These are phyloP conservation scores for Dipodascopsis uninucleata DNA, from an alignment of 805 yeast species.

Conservation along the genomic window DNA sequence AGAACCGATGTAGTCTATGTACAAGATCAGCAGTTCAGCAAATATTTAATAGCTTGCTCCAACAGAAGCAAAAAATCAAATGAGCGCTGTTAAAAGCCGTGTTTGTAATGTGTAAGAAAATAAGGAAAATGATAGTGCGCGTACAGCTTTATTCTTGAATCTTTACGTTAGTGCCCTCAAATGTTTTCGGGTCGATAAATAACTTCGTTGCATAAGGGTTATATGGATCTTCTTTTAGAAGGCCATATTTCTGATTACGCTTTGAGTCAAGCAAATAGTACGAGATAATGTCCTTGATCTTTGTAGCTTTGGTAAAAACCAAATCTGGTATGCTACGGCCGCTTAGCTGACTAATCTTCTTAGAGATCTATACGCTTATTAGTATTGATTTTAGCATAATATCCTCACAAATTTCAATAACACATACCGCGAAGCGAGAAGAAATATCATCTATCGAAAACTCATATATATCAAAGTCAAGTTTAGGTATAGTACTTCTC, in stretches of 20 bases:
- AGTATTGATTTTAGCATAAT: background rate
- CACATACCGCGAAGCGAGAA: slow-evolving; percentile 13
- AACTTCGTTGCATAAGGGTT: slow-evolving; percentile 19
- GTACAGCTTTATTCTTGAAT: no score
- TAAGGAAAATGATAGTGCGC: no score
- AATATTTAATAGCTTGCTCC: no score
- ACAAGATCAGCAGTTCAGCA: no score
- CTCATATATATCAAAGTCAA: background rate
- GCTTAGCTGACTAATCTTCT: slow-evolving; percentile 17
- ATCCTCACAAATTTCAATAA: background rate
- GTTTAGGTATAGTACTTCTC: slow-evolving; percentile 1
- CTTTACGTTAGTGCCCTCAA: slow-evolving; percentile 22
- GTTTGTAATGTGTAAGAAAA: no score
- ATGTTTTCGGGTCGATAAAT: slow-evolving; percentile 15
- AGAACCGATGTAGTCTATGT: no score
- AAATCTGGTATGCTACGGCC: slow-evolving; percentile 23
- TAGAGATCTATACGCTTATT: slow-evolving; percentile 4
- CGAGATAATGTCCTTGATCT: slow-evolving; percentile 8
- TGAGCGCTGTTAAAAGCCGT: no score
- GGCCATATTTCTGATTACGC: slow-evolving; percentile 13
- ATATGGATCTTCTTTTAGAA: slow-evolving; percentile 19
- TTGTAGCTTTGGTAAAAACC: slow-evolving; percentile 8
- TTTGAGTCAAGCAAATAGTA: slow-evolving; percentile 13
- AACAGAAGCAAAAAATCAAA: no score
- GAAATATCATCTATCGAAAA: slow-evolving; percentile 11